Evolutionary conservation across 805 yeast species (phyloP), one percentile per base, ranked within the genome.

Genomic region (Yamadazyma endophytica): DNA sequence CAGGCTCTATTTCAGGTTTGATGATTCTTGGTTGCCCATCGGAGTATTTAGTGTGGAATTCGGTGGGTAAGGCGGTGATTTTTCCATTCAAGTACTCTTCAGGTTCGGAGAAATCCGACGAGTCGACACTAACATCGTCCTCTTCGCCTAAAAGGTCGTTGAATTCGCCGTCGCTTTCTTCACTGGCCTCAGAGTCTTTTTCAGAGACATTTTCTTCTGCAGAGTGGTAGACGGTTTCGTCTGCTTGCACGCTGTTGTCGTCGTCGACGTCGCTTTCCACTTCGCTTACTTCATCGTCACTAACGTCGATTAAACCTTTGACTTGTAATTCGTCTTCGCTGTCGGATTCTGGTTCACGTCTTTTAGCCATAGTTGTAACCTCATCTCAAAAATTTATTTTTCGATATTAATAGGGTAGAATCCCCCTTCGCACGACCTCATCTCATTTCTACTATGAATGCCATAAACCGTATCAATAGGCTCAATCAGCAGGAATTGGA

Each of bases 1-100:
- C 78, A 5, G 98, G 97, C 21, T 87, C 84, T 39, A 92, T 90
- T 52, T 88, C 97, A 3, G 96, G 96, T 47, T 74, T 77, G 34
- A 89, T 67, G 5, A 79, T 57, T 52, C 97, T 70, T n/a, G 78
- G 77, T 21, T 72, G 64, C 6, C 97, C 97, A 57, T 90, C 96
- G 1, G 88, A 71, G 50, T 63, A 82, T 43, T 68, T 69, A 15
- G 82, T 65, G 24, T 46, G 54, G 12, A 57, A 37, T 12, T 61
- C 58, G 6, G 50, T 56, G 1, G 47, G 35, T n/a, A 64, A 54
- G 17, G 62, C 56, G 13, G 66, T 65, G 4, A 75, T 67, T 27
- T 75, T 49, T 37, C 74, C 68, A 4, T 81, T 65, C 9, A 46
- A 44, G 28, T 71, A 77, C 24, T 70, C 75, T 15, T 64, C 68